Evolutionary conservation across 1,284 basidiomycete genomes (phyloP), one percentile per base, ranked within the genome.

Genomic region (Boletus semigastroideus): DNA sequence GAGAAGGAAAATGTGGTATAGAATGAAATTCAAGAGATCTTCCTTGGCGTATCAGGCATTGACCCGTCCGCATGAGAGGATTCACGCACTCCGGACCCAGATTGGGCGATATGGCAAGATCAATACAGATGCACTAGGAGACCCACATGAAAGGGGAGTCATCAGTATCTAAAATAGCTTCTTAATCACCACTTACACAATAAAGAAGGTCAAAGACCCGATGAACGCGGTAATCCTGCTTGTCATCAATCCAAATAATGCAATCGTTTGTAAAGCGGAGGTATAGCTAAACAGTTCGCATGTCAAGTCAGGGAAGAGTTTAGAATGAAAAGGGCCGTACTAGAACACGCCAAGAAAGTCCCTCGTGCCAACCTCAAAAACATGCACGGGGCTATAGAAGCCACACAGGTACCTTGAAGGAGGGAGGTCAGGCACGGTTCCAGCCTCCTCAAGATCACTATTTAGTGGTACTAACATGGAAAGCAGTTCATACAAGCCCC

Each of bases 191-290:
- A 63, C 84, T 53, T 64, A 87, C 80, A 87, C 68, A 33, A 85
- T 61, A 55, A 86, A 79, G 67, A 87, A 83, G 44, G 75, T 62
- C 9, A 79, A 44, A 0, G 83, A 80, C 9, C 84, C 86, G 30
- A 83, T 48, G 41, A 84, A 71, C 1, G 86, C 85, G n/a, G 82
- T 78, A 37, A 88, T 69, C 19, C 92, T 77, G 53, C 85, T 81
- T 59, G 87, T 72, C 58, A 84, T 82, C 48, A 94, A 67, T 3
- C 88, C 90, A 62, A 94, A 90, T 10, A 94, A 69, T 2, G 83
- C 89, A 38, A 94, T 82, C 0, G 84, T 85, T 61, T 90, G 90
- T 20, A 90, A 68, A 12, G 83, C 89, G 57, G 84, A 74, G 12
- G 73, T 72, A 59, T 76, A 78, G 57, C 76, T 76, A 43, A 45